These are phyloP conservation scores for Acacia melanoxylon DNA, from an alignment of 306 rosid genomes.

Conservation along the genomic window DNA sequence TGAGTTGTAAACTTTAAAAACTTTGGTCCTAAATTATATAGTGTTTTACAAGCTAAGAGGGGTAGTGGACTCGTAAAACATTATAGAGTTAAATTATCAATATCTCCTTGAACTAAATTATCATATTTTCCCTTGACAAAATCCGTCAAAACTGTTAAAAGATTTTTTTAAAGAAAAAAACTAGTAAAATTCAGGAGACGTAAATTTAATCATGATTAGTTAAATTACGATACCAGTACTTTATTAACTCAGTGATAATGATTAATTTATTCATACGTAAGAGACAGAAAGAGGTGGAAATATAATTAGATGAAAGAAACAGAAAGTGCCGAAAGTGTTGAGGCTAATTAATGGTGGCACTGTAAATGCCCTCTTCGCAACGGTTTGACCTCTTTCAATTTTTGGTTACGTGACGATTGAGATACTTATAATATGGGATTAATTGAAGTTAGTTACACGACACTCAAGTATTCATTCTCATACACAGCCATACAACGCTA, in stretches of 20 bases:
- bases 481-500: neutral
- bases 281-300: neutral
- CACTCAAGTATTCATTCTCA: neutral
- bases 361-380: neutral
- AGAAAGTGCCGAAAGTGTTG: neutral
- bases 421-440: neutral
- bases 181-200: too few relatives aligned
- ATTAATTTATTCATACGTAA: too few relatives aligned
- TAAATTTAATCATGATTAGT: too few relatives aligned
- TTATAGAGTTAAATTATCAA: too few relatives aligned
- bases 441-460: neutral
- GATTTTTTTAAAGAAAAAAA: too few relatives aligned
- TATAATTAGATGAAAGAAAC: neutral
- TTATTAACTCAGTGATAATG: neutral
- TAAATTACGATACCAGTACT: too few relatives aligned
- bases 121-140: too few relatives aligned
- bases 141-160: too few relatives aligned
- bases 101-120: too few relatives aligned
- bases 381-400: neutral
- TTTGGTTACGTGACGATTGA: neutral
- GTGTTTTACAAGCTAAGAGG: too few relatives aligned
- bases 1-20: neutral
- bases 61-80: too few relatives aligned
- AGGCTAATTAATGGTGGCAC: neutral
- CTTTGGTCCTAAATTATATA: too few relatives aligned